These are phyloP conservation scores for Ophiobolus disseminans DNA, from an alignment of 2,329 filamentous ascomycete genomes.

Conservation along the genomic window DNA sequence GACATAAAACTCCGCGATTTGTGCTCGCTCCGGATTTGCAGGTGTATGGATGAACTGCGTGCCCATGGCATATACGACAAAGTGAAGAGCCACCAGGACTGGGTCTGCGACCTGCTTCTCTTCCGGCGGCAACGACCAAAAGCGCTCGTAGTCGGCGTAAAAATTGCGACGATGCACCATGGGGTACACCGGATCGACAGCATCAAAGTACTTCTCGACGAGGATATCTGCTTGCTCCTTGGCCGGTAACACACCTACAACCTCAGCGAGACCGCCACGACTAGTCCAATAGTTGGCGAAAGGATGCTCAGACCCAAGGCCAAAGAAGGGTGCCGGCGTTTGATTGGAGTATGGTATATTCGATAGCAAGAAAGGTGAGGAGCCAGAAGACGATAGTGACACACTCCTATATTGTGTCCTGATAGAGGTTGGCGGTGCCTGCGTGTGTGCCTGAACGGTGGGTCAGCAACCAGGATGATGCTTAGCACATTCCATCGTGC, in stretches of 20 bases:
- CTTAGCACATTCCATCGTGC: conserved; percentile 2
- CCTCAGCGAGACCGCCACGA: conserved; percentile 75
- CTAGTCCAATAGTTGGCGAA: conserved; percentile 89
- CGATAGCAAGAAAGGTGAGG: conserved; percentile 66
- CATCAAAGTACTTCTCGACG: conserved; percentile 60
- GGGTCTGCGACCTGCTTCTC: conserved; percentile 71
- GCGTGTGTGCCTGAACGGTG: conserved; percentile 22
- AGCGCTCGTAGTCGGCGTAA: conserved; percentile 78
- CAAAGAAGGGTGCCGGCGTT: conserved; percentile 78
- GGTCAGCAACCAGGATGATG: conserved; percentile 17
- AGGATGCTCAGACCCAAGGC: conserved; percentile 78
- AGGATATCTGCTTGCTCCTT: conserved; percentile 79
- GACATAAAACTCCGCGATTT: conserved; percentile 82
- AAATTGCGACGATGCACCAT: conserved; percentile 80
- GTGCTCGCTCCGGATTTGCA: conserved; percentile 68
- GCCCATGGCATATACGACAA: conserved; percentile 78
- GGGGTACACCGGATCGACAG: conserved; percentile 81
- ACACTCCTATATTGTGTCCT: conserved; percentile 41
- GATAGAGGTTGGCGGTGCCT: conserved; percentile 38
- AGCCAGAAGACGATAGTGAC: conserved; percentile 49
- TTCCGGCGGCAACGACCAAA: conserved; percentile 68
- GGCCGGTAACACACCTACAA: conserved; percentile 76
- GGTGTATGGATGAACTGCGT: conserved; percentile 74
- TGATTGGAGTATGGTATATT: conserved; percentile 75
- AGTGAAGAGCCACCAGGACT: conserved; percentile 74